Evolutionary conservation across 306 rosid species (phyloP), one percentile per base, ranked within the genome.

Genomic region (Macrotyloma uniflorum): DNA sequence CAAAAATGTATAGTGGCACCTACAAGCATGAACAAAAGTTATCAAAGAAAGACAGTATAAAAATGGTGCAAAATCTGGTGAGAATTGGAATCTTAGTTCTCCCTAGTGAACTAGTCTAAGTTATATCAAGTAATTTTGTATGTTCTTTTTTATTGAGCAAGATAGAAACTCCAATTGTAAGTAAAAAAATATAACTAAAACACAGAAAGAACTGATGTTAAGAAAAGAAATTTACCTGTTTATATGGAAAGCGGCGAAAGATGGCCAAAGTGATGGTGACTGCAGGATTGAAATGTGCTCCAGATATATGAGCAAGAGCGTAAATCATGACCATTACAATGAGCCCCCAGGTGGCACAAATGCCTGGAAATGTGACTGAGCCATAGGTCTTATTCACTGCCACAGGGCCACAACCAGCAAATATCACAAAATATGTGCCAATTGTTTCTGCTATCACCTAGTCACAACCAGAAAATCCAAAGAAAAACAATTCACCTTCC

Each of bases 231-330:
- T 22, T 6, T 22, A 77, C 76, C 61, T 78, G 66, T 55, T 67
- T 58, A 24, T 33, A 35, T 0, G 77, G 62, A 79, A 87, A 58
- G 49, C 83, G 78, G 20, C 81, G 72, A 46, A 87, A 57, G 15
- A 80, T 22, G 5, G 87, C 90, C 8, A 81, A 88, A 23, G 92
- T 85, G 9, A 89, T 51, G 26, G 93, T 89, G 14, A 89, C 85
- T 0, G 91, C 83, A 5, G 91, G 94, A 74, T 89, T 91, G 2
- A 91, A 79, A 77, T 89, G 91, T 7, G 87, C 94, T 7, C 90
- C 86, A 8, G 91, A 91, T 77, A 89, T 74, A 85, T 91, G 94
- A 45, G 82, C 79, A 2, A 49, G 46, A 4, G 89, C 51, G 12
- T 82, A 57, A 55, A 77, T 18, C 83, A 84, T 86, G 11, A 38